Percentiles rank a stretch among this genome's conserved stretches.
phyloP scores from a whole-genome alignment of 139 green algal genomes.

The Volvox africanus region DNA sequence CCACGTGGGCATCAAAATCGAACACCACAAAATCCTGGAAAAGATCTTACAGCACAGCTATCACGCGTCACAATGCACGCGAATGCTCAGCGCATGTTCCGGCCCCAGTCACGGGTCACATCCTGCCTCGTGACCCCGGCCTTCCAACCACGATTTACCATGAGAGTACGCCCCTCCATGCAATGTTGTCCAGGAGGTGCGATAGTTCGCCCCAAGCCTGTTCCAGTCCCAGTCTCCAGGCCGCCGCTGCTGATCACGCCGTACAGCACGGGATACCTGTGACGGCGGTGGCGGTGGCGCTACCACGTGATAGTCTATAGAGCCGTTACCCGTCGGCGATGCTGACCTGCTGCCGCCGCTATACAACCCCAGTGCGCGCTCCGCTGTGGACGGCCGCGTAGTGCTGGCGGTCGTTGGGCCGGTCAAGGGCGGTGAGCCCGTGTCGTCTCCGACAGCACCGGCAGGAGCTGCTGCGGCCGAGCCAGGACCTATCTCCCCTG shows the following conservation, averaged over 20 bases:
- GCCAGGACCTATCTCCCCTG: background rate
- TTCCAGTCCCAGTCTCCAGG: conserved; percentile 62
- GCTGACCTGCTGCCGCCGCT: background rate
- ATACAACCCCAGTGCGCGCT: background rate
- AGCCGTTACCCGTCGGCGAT: background rate
- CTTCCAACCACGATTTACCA: background rate
- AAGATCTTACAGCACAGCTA: too few relatives aligned
- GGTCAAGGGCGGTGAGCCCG: background rate
- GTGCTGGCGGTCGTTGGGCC: background rate
- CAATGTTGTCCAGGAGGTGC: conserved; percentile 56
- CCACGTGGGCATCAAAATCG: too few relatives aligned
- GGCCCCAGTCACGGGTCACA: too few relatives aligned
- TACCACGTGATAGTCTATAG: background rate
- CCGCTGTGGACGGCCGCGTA: background rate
- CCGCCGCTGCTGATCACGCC: conserved; percentile 25
- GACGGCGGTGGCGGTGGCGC: conserved; percentile 48
- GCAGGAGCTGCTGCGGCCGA: background rate
- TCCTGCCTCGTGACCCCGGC: too few relatives aligned
- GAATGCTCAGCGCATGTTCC: too few relatives aligned
- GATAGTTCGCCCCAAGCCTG: conserved; percentile 56
- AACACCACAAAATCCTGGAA: too few relatives aligned
- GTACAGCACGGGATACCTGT: conserved; percentile 45
- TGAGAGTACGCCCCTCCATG: conserved; percentile 58
- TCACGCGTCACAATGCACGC: too few relatives aligned
- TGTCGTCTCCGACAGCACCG: background rate